Percentiles rank a stretch among this genome's conserved stretches.
Conservation (phyloP, 495 filamentous ascomycete species). For the Thermothielavioides terrestris region DNA sequence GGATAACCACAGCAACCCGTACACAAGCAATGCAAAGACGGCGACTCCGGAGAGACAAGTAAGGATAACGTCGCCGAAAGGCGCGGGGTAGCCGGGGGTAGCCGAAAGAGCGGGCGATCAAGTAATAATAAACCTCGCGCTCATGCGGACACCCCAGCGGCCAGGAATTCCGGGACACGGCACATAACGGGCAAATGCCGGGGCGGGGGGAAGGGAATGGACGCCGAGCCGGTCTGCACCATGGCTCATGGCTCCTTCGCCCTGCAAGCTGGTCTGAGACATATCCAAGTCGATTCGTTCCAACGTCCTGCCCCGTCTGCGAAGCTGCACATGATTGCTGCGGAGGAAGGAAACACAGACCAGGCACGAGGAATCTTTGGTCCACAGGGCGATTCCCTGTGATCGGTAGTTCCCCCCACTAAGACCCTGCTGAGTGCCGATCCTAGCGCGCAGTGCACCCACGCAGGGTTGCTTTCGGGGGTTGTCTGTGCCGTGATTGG, state of each 20-base stretch:
- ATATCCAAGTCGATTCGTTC: too few relatives aligned
- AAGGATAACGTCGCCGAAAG: neutral
- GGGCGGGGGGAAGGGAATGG: too few relatives aligned
- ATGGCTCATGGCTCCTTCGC: neutral
- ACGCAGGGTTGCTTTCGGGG: too few relatives aligned
- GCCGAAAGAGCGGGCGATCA: neutral
- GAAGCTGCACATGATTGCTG: too few relatives aligned
- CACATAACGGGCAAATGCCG: neutral
- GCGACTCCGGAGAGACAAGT: neutral
- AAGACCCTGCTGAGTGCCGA: neutral
- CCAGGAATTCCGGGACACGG: neutral
- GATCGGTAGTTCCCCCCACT: too few relatives aligned
- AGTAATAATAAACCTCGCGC: too few relatives aligned
- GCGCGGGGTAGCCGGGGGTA: neutral
- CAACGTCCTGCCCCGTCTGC: too few relatives aligned
- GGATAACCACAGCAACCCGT: neutral
- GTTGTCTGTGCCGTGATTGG: constrained; percentile 21
- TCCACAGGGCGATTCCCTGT: too few relatives aligned
- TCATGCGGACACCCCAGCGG: neutral
- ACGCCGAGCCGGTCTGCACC: neutral
- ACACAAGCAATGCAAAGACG: neutral
- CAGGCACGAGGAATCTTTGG: neutral
- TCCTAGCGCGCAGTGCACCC: too few relatives aligned
- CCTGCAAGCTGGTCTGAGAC: neutral
- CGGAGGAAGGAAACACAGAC: constrained; percentile 5